Evolutionary conservation across 352 stramenopile genomes (phyloP).

Genomic region (Phytophthora melonis): DNA sequence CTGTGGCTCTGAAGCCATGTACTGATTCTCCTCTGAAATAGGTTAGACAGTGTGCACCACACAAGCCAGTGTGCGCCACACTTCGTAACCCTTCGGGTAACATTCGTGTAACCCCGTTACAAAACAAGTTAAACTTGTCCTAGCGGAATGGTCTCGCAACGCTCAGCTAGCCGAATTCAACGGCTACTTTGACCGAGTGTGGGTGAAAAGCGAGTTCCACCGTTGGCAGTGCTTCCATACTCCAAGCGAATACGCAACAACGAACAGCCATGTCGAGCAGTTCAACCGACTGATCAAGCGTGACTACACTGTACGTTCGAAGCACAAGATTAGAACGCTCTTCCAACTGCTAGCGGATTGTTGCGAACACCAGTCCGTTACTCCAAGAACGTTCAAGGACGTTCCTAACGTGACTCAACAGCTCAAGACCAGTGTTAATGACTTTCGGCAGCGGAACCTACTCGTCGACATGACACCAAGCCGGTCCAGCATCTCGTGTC

Average conservation of each 20-base stretch:
- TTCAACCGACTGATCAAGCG: constrained; percentile 4
- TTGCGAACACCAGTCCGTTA: background rate
- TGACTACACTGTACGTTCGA: background rate
- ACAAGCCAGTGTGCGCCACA: too few relatives aligned
- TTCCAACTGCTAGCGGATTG: background rate
- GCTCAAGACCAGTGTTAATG: background rate
- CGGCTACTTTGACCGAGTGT: background rate
- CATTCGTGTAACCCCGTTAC: too few relatives aligned
- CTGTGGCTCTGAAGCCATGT: too few relatives aligned
- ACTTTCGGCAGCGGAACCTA: background rate
- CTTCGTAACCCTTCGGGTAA: too few relatives aligned
- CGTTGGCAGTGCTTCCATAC: background rate
- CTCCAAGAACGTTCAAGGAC: background rate
- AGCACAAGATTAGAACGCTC: constrained; percentile 3
- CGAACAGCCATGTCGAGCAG: background rate
- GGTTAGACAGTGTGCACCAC: too few relatives aligned
- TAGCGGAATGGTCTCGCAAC: background rate
- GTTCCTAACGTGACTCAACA: background rate
- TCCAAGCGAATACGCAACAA: background rate
- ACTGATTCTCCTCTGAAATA: too few relatives aligned
- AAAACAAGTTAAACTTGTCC: background rate
- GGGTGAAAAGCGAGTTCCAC: background rate
- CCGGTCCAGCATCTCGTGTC: background rate
- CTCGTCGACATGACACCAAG: background rate
- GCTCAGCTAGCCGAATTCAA: background rate